Evolutionary conservation across 371 early-diverging fungal genomes (phyloP).

Genomic region (Apophysomyces trapeziformis): DNA sequence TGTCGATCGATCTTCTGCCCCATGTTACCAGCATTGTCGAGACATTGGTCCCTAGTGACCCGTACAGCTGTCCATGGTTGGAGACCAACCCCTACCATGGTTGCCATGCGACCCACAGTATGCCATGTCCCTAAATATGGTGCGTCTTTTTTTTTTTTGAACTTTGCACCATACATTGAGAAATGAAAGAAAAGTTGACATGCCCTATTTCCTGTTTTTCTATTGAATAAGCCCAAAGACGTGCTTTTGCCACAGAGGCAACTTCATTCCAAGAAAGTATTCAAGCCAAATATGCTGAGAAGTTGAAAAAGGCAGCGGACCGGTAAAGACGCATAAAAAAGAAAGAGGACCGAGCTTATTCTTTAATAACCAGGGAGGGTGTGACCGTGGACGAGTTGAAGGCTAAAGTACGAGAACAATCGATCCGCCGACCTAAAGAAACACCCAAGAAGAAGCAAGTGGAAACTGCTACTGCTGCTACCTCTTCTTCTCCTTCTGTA

Average conservation of each 20-base stretch:
- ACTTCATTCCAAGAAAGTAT: constrained; percentile 45
- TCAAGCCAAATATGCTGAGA: constrained; percentile 75
- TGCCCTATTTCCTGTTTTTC: not conserved
- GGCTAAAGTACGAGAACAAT: constrained; percentile 46
- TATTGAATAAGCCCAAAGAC: constrained; percentile 14
- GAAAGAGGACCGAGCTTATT: constrained; percentile 1
- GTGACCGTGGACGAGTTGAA: constrained; percentile 56
- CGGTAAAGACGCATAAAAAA: constrained; percentile 41
- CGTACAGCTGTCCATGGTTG: constrained; percentile 11
- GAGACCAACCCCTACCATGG: not conserved
- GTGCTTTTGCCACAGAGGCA: constrained; percentile 24
- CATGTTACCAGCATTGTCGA: constrained; percentile 16
- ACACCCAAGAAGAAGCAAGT: constrained; percentile 23
- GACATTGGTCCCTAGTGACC: constrained; percentile 5
- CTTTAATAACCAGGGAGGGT: constrained; percentile 41
- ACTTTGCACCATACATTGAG: not conserved
- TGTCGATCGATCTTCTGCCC: no score
- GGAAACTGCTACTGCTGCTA: constrained; percentile 19
- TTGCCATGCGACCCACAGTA: not conserved
- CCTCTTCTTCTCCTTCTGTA: constrained; percentile 19
- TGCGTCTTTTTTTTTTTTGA: constrained; percentile 2
- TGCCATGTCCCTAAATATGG: constrained; percentile 16
- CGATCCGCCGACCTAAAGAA: constrained; percentile 26
- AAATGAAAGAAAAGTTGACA: not conserved
- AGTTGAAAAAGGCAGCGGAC: constrained; percentile 66